Percentiles rank a stretch among this genome's conserved stretches.
Conservation (phyloP, 202 grass and related monocot species). For the Panicum virgatum region DNA sequence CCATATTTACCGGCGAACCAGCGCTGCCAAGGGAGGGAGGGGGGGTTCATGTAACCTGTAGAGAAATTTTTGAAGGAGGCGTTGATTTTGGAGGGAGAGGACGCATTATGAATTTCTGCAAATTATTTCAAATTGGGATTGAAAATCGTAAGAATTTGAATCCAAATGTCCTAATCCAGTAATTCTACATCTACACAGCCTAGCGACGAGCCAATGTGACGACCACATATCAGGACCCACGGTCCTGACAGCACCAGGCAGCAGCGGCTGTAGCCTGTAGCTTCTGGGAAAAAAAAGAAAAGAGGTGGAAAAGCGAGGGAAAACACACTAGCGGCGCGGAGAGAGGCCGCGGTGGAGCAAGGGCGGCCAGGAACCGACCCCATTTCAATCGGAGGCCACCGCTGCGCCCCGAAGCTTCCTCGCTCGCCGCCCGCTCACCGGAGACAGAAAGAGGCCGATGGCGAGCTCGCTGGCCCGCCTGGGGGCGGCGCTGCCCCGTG, state of each 20-base stretch:
- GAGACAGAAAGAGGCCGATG: constrained; percentile 28
- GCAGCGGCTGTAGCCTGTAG: no score
- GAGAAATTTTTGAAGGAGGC: no score
- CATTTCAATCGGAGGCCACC: constrained; percentile 40
- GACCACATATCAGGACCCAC: background rate
- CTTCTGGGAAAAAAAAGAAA: background rate
- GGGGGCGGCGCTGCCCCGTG: constrained; percentile 45
- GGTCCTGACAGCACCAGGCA: no score
- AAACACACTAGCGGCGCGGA: constrained; percentile 24
- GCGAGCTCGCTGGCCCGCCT: constrained; percentile 52
- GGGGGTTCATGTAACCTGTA: no score
- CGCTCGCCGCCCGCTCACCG: background rate
- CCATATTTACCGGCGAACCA: no score
- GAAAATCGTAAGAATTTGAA: background rate
- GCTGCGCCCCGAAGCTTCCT: constrained; percentile 18
- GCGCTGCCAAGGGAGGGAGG: no score
- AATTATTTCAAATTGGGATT: background rate
- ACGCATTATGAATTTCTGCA: background rate
- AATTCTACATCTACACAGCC: no score
- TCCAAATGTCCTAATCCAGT: background rate
- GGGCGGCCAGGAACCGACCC: background rate
- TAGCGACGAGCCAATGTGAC: background rate
- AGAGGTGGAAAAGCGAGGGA: background rate
- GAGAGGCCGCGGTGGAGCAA: constrained; percentile 26
- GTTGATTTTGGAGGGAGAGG: no score